phyloP scores from a whole-genome alignment of 2,329 filamentous ascomycete species.

The Sphaerulina musiva region DNA sequence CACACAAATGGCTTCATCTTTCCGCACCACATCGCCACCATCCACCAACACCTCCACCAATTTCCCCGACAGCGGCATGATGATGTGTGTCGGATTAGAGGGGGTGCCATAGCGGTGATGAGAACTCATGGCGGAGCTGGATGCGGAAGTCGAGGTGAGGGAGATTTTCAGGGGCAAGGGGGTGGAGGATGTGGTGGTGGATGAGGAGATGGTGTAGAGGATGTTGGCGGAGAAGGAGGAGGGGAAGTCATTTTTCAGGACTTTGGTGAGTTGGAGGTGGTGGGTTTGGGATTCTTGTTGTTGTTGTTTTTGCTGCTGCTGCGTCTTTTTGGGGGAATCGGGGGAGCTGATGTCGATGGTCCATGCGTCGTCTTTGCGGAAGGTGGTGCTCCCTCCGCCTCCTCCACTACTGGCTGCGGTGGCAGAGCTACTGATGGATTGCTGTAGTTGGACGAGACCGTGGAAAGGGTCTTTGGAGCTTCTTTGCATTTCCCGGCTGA shows the following conservation, averaged over 20 bases:
- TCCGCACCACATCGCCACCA: constrained; percentile 44
- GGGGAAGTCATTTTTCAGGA: constrained; percentile 57
- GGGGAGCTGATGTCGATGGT: constrained; percentile 19
- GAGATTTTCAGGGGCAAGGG: constrained; percentile 36
- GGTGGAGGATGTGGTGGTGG: constrained; percentile 26
- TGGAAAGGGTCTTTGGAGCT: constrained; percentile 22
- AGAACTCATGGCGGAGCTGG: constrained; percentile 32
- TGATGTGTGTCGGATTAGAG: constrained; percentile 47
- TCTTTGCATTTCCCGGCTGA: constrained; percentile 14
- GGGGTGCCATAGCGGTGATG: constrained; percentile 47
- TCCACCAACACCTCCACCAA: constrained; percentile 54
- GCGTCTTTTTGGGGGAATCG: background rate
- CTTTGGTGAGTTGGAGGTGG: constrained; percentile 49
- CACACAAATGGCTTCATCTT: constrained; percentile 52
- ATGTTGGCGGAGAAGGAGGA: constrained; percentile 49
- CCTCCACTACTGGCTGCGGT: constrained; percentile 34
- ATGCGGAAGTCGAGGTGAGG: constrained; percentile 42
- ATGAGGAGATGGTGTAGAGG: constrained; percentile 40
- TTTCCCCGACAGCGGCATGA: constrained; percentile 53
- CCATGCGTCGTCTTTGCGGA: constrained; percentile 35
- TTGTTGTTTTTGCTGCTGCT: background rate
- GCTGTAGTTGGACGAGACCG: constrained; percentile 18
- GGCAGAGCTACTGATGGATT: constrained; percentile 23
- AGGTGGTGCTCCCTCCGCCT: constrained; percentile 36
- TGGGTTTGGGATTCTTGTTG: constrained; percentile 32